Base-by-base conservation (phyloP, 352 stramenopile genomes). In the Phytophthora boehmeriae region DNA sequence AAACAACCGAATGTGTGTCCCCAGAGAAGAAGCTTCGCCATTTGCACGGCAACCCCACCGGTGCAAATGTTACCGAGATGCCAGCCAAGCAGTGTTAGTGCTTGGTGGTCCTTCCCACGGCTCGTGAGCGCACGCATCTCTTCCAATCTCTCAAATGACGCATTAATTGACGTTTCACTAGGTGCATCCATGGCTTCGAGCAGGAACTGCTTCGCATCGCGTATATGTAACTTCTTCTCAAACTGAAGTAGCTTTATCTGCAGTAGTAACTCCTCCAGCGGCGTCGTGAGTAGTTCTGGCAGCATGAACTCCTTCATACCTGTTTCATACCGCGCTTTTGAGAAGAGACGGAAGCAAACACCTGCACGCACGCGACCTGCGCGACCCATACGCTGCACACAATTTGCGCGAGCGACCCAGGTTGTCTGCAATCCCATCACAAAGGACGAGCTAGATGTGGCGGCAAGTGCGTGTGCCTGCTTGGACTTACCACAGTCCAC, bases 321-420 rank as follows among this genome's bases (percentile, higher is more conserved):
- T 8, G 75, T 75, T 49, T 93, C 81, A 38, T 77, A 92, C 2
- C 86, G 74, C 9, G 71, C 58, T 22, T 73, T 76, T 2, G 86
- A 90, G 51, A 95, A 91, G 25, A 93, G 49, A 9, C 85, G 86
- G 44, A 98, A 97, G 63, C 96, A 99, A 16, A 98, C 79, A 34
- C 97, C 97, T 10, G 92, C 89, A 27, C 93, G 89, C 0, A 98
- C 92, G 46, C 97, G 89, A 5, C 97, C 97, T 6, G 97, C 96
- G 20, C 97, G 85, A 38, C 97, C 96, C 61, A 80, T 92, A 16
- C 96, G 76, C 73, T 99, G 96, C 27, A 90, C 81, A 52, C 85
- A 93, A 42, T 92, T 96, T 8, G 88, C 90, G 9, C 87, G 92
- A 5, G 80, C 83, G 11, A 93, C 81, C 78, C 89, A 92, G 17